Percentiles rank a stretch among this genome's conserved stretches.
Conservation (phyloP, 2,329 filamentous ascomycete species). For the Chalaropsis ovoidea region DNA sequence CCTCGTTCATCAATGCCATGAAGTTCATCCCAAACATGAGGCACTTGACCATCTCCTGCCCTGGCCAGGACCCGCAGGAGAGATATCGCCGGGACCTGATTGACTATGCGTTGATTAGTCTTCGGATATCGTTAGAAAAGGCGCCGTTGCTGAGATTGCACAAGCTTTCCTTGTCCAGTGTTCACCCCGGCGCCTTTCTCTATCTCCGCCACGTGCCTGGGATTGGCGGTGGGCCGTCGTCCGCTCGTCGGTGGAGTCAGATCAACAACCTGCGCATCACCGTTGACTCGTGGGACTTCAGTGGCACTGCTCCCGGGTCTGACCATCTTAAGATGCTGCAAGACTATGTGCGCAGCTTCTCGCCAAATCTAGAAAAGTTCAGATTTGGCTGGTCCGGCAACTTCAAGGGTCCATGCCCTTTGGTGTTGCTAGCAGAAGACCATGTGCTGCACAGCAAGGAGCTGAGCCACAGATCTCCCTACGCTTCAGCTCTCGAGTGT, state of each 20-base stretch:
- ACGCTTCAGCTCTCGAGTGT: slow-evolving; percentile 32
- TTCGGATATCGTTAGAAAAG: slow-evolving; percentile 73
- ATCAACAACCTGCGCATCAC: slow-evolving; percentile 63
- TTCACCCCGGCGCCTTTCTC: slow-evolving; percentile 65
- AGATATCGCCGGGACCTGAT: slow-evolving; percentile 67
- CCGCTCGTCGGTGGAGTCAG: slow-evolving; percentile 63
- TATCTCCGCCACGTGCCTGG: slow-evolving; percentile 67
- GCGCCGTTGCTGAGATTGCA: slow-evolving; percentile 54
- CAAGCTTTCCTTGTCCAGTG: slow-evolving; percentile 59
- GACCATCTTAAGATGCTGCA: slow-evolving; percentile 72
- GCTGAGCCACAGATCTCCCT: slow-evolving; percentile 29
- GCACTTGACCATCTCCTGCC: slow-evolving; percentile 67
- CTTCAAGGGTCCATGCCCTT: slow-evolving; percentile 59
- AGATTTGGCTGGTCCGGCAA: slow-evolving; percentile 69
- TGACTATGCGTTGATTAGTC: slow-evolving; percentile 79
- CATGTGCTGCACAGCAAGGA: slow-evolving; percentile 34
- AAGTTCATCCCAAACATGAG: slow-evolving; percentile 57
- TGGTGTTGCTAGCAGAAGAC: slow-evolving; percentile 52
- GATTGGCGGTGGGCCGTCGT: slow-evolving; percentile 63
- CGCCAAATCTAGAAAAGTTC: slow-evolving; percentile 55
- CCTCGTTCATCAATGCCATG: slow-evolving; percentile 70
- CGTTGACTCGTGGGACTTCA: slow-evolving; percentile 60
- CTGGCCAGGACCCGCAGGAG: slow-evolving; percentile 57
- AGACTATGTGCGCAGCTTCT: slow-evolving; percentile 65
- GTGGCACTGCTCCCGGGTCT: slow-evolving; percentile 47